A percentile compares a stretch with the other conserved stretches of the same genome.
Evolutionary conservation across 1,284 basidiomycete genomes (phyloP).

Genomic region (Neonothopanus nambi): DNA sequence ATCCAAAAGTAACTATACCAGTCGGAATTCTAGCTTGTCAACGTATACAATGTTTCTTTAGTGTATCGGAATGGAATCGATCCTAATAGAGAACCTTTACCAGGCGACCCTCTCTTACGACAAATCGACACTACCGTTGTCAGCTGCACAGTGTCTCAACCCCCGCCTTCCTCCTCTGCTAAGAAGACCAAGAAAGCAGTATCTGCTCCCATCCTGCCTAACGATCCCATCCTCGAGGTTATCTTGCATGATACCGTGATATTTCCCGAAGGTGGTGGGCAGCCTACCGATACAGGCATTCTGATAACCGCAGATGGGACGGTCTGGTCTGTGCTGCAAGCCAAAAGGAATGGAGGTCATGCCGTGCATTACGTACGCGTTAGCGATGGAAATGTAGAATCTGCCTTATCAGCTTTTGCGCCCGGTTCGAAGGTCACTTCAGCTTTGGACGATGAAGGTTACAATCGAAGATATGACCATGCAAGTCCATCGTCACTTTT

Average conservation of each 20-base stretch:
- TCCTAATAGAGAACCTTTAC: conserved; percentile 16
- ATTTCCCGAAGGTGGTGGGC: conserved; percentile 89
- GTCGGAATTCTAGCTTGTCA: conserved; percentile 75
- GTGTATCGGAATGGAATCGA: conserved; percentile 13
- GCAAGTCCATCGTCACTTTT: conserved; percentile 40
- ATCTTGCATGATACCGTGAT: conserved; percentile 82
- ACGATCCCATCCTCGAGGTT: conserved; percentile 57
- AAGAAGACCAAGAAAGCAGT: conserved; percentile 60
- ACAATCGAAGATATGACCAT: conserved; percentile 76
- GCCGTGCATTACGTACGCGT: conserved; percentile 77
- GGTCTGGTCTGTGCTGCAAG: conserved; percentile 67
- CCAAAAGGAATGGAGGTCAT: conserved; percentile 70
- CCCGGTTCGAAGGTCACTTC: conserved; percentile 58
- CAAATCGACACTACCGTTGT: conserved; percentile 57
- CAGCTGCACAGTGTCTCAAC: conserved; percentile 44
- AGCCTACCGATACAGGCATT: conserved; percentile 77
- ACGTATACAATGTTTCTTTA: conserved; percentile 40
- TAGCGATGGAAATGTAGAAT: conserved; percentile 39
- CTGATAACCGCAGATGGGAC: conserved; percentile 46
- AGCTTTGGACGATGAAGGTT: conserved; percentile 61
- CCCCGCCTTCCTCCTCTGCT: conserved; percentile 36
- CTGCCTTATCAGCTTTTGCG: conserved; percentile 44
- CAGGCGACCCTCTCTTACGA: conserved; percentile 67
- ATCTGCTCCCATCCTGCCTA: conserved; percentile 42
- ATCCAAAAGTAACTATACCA: conserved; percentile 53